Conservation (phyloP, 305 asterid species). For the Andrographis paniculata region DNA sequence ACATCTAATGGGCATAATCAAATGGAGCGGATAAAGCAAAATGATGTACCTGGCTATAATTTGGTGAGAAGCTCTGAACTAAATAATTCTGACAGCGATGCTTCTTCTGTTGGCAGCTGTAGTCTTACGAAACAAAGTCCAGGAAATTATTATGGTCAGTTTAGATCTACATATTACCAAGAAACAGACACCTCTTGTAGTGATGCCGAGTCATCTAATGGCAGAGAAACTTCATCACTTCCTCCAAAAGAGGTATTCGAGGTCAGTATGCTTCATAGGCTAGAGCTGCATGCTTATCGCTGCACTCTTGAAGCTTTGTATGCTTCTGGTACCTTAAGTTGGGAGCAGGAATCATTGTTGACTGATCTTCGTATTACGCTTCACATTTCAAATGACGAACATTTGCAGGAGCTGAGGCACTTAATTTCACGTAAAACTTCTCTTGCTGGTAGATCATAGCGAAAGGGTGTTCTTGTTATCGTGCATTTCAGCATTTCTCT, state of each 20-base stretch:
- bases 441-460: constrained; percentile 29
- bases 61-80: constrained; percentile 30
- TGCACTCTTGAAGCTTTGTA: constrained; percentile 63
- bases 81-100: constrained; percentile 38
- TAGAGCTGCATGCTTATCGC: constrained; percentile 70
- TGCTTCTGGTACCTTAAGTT: constrained; percentile 75
- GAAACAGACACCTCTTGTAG: constrained; percentile 38
- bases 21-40: constrained; percentile 27
- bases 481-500: constrained; percentile 15
- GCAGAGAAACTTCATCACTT: constrained; percentile 26
- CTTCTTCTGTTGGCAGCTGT: constrained; percentile 67
- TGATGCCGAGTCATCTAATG: constrained; percentile 59
- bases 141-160: constrained; percentile 21
- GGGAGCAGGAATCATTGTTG: constrained; percentile 64
- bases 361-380: constrained; percentile 65
- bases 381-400: constrained; percentile 69
- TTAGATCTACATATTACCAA: constrained; percentile 24
- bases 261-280: constrained; percentile 48
- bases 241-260: constrained; percentile 41
- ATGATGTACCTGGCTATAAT: constrained; percentile 29
- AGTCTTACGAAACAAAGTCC: constrained; percentile 24
- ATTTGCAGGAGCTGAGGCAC: constrained; percentile 59
- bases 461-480: not conserved
- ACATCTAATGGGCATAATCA: constrained; percentile 40
- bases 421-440: constrained; percentile 42